These are phyloP conservation scores for Agrocybe chaxingu DNA, from an alignment of 768 basidiomycete genomes.

Conservation along the genomic window DNA sequence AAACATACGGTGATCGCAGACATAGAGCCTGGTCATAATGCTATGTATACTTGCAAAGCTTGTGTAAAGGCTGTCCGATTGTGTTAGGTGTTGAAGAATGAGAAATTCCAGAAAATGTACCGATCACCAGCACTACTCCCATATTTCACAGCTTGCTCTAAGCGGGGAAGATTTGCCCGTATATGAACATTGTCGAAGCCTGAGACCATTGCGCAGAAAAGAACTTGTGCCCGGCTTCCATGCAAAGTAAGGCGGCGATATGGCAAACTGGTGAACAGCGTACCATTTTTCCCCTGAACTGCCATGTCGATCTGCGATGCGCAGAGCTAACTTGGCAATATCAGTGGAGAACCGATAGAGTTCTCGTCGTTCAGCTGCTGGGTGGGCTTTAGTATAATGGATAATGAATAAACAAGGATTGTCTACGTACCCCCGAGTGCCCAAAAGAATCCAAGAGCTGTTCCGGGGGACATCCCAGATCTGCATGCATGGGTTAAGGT, in stretches of 20 bases:
- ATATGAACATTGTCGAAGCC: slow-evolving; percentile 67
- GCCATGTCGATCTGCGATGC: slow-evolving; percentile 65
- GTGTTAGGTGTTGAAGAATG: not conserved
- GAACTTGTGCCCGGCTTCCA: slow-evolving; percentile 54
- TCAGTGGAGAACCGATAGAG: slow-evolving; percentile 68
- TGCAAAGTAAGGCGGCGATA: too few relatives aligned
- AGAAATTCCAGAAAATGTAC: slow-evolving; percentile 27
- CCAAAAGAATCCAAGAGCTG: slow-evolving; percentile 73
- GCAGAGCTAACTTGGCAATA: slow-evolving; percentile 62
- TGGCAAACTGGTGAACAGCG: slow-evolving; percentile 5
- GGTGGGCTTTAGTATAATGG: not conserved
- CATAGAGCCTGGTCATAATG: slow-evolving; percentile 50
- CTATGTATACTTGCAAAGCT: slow-evolving; percentile 57
- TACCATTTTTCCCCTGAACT: slow-evolving; percentile 70
- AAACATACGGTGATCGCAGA: slow-evolving; percentile 58
- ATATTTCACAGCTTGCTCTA: slow-evolving; percentile 63
- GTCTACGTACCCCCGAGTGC: slow-evolving; percentile 49
- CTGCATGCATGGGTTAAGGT: slow-evolving; percentile 26
- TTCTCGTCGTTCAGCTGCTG: slow-evolving; percentile 61
- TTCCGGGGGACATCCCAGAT: slow-evolving; percentile 66
- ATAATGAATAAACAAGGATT: not conserved
- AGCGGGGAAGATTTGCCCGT: slow-evolving; percentile 54
- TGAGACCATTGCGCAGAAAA: slow-evolving; percentile 61
- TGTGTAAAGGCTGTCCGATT: slow-evolving; percentile 49
- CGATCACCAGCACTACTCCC: slow-evolving; percentile 67